Percentiles rank a stretch among this genome's conserved stretches.
phyloP scores from a whole-genome alignment of 805 yeast species.

The Tetrapisispora iriomotensis region DNA sequence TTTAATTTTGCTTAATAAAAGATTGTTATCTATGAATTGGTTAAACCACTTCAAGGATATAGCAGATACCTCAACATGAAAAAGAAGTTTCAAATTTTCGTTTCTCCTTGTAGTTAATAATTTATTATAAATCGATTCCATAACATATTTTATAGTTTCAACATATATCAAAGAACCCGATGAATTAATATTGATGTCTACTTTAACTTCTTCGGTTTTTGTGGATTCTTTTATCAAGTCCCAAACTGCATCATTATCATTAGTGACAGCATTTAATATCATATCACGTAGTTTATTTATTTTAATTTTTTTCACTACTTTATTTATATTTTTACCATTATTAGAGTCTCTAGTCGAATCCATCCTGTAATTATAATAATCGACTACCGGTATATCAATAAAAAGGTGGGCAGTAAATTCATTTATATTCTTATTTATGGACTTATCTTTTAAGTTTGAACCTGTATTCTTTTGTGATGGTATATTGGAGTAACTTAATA shows the following conservation, averaged over 20 bases:
- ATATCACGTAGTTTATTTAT: constrained; percentile 13
- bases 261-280: constrained; percentile 20
- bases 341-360: neutral
- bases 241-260: constrained; percentile 21
- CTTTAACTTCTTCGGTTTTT: neutral
- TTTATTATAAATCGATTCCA: constrained; percentile 19
- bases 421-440: neutral
- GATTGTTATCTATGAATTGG: constrained; percentile 15
- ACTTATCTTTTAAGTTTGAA: neutral
- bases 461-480: constrained; percentile 2
- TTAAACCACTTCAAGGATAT: constrained; percentile 27
- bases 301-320: constrained; percentile 24
- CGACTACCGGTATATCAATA: constrained; percentile 29
- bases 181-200: constrained; percentile 13
- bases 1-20: neutral
- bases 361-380: constrained; percentile 21
- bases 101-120: constrained; percentile 3
- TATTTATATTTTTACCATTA: constrained; percentile 1
- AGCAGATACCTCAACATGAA: constrained; percentile 20
- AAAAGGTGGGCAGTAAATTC: constrained; percentile 18
- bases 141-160: constrained; percentile 25
- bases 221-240: constrained; percentile 5
- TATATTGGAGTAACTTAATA: constrained; percentile 23
- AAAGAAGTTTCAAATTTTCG: constrained; percentile 9
- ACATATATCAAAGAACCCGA: constrained; percentile 29